A percentile compares a stretch with the other conserved stretches of the same genome.
These are phyloP conservation scores for Uronychia binucleata DNA, from an alignment of 73 alveolate species.

Conservation along the genomic window DNA sequence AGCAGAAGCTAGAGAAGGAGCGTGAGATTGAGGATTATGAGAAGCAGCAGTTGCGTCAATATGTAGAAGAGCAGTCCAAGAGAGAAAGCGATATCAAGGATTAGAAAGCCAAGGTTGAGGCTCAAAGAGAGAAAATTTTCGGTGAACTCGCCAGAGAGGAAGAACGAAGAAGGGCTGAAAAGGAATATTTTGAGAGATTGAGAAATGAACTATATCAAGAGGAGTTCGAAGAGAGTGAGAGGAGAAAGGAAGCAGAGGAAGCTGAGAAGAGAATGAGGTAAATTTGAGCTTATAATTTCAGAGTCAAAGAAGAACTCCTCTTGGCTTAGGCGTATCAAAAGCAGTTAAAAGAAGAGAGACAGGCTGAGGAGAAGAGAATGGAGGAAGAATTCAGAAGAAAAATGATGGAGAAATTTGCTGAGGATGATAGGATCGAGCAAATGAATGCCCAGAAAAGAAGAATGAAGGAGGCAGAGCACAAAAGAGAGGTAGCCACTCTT, in stretches of 20 bases:
- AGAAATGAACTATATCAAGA: constrained; percentile 83
- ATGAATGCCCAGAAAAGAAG: constrained; percentile 84
- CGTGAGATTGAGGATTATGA: constrained; percentile 69
- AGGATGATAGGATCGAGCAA: constrained; percentile 84
- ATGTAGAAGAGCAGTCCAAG: constrained; percentile 62
- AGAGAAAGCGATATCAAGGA: constrained; percentile 76
- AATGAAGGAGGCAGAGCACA: constrained; percentile 83
- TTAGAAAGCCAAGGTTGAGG: constrained; percentile 76
- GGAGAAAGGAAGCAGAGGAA: constrained; percentile 76
- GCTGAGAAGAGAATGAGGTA: constrained; percentile 63
- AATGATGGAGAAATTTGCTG: constrained; percentile 84
- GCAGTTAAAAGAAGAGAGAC: constrained; percentile 74
- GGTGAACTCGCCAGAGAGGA: constrained; percentile 75
- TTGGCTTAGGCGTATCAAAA: constrained; percentile 79
- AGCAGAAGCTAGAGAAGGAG: constrained; percentile 45
- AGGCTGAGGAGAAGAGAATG: constrained; percentile 79
- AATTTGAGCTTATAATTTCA: too few species aligned
- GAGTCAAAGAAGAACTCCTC: constrained; percentile 76
- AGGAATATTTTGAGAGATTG: constrained; percentile 83
- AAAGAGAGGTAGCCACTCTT: constrained; percentile 77
- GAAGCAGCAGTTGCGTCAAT: constrained; percentile 69
- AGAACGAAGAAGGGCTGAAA: constrained; percentile 78
- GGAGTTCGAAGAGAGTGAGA: constrained; percentile 78
- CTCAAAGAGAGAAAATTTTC: constrained; percentile 82
- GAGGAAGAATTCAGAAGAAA: constrained; percentile 79